A percentile compares a stretch with the other conserved stretches of the same genome.
Conservation (phyloP, 2,329 filamentous ascomycete genomes). For the Fusarium sp. region DNA sequence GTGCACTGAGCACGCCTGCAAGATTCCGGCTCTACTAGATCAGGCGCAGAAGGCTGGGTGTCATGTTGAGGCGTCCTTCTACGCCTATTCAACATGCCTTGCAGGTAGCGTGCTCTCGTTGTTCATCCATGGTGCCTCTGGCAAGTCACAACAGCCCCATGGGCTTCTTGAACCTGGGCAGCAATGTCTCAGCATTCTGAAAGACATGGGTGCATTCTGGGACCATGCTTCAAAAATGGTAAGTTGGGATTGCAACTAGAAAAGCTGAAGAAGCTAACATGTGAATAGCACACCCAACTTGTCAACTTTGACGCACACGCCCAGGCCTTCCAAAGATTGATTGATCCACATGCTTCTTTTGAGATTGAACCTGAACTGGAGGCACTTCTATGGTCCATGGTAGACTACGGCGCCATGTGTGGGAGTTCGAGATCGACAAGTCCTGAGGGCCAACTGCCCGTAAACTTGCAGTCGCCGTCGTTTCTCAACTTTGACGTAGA, state of each 20-base stretch:
- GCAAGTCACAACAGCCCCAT: neutral
- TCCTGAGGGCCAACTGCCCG: neutral
- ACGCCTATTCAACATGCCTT: constrained; percentile 17
- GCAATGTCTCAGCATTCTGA: constrained; percentile 1
- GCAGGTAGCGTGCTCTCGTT: constrained; percentile 10
- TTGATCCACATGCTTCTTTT: neutral
- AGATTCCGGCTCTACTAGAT: constrained; percentile 2
- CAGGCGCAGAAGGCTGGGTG: neutral
- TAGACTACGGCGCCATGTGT: constrained; percentile 24
- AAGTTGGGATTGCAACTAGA: neutral
- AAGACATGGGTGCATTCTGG: constrained; percentile 16
- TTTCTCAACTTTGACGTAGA: constrained; percentile 13
- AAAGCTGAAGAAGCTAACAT: neutral
- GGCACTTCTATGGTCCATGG: constrained; percentile 18
- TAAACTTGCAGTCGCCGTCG: neutral
- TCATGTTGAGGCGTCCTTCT: constrained; percentile 19
- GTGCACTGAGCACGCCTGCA: constrained; percentile 5
- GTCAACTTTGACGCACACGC: constrained; percentile 18
- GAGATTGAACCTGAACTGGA: constrained; percentile 14
- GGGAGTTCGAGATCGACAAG: neutral
- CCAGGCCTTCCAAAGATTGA: constrained; percentile 2
- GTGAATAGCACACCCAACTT: constrained; percentile 5
- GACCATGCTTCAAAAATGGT: constrained; percentile 29
- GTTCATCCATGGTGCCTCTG: neutral
- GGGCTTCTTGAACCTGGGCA: constrained; percentile 1